A percentile compares a stretch with the other conserved stretches of the same genome.
These are phyloP conservation scores for Torulaspora maleeae DNA, from an alignment of 805 yeast genomes.

Conservation along the genomic window DNA sequence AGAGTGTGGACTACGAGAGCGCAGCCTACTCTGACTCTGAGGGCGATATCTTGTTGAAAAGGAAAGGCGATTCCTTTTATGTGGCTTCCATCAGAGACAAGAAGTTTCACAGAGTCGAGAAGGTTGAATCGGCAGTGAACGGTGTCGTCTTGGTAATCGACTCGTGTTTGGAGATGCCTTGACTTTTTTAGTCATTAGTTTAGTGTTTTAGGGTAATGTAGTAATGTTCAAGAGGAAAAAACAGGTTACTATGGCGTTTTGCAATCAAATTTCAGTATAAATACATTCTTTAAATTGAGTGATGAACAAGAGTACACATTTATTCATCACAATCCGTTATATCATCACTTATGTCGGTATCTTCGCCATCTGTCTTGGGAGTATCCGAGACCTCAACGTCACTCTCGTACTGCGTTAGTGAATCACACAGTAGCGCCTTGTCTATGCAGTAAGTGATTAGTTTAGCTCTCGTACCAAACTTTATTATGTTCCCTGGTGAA, in stretches of 20 bases:
- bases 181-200: not conserved
- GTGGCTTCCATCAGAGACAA: slow-evolving; percentile 34
- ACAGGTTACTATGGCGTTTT: not conserved
- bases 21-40: slow-evolving; percentile 30
- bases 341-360: slow-evolving; percentile 5
- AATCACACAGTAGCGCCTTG: slow-evolving; percentile 16
- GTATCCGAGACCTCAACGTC: not conserved
- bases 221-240: not conserved
- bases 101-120: slow-evolving; percentile 36
- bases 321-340: slow-evolving; percentile 6
- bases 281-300: not conserved
- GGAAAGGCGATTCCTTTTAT: slow-evolving; percentile 35
- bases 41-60: slow-evolving; percentile 37
- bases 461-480: slow-evolving; percentile 30
- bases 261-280: not conserved
- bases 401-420: slow-evolving; percentile 16
- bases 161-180: slow-evolving; percentile 38
- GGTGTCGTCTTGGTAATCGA: slow-evolving; percentile 45
- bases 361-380: slow-evolving; percentile 19
- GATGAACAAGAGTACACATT: not conserved
- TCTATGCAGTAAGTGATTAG: slow-evolving; percentile 31
- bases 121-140: slow-evolving; percentile 39
- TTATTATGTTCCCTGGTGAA: slow-evolving; percentile 26
- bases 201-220: not conserved
- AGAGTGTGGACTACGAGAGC: slow-evolving; percentile 14